Evolutionary conservation across 2,329 filamentous ascomycete genomes (phyloP).

Genomic region (Epichloe uncinata): DNA sequence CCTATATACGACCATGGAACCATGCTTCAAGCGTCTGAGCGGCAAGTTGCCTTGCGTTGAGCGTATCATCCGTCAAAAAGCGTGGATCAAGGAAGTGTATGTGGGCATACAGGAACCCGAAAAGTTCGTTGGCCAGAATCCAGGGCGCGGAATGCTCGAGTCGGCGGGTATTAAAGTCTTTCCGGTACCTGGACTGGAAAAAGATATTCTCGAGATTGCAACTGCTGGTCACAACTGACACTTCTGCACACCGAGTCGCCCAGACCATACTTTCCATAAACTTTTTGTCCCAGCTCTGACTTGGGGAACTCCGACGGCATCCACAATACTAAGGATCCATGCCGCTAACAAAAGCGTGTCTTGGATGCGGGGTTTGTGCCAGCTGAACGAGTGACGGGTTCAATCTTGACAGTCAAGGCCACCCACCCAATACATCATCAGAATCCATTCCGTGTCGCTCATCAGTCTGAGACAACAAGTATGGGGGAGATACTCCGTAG

Average conservation of each 20-base stretch:
- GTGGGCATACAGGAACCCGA: constrained; percentile 81
- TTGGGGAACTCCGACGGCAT: not conserved
- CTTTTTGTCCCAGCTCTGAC: not conserved
- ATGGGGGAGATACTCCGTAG: not conserved
- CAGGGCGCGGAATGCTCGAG: constrained; percentile 56
- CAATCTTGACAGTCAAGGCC: not conserved
- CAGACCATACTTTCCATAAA: not conserved
- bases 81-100: constrained; percentile 63
- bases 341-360: not conserved
- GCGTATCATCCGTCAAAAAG: constrained; percentile 52
- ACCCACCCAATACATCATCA: not conserved
- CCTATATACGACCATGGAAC: constrained; percentile 90
- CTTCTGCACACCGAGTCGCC: constrained; percentile 1
- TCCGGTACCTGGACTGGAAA: constrained; percentile 61
- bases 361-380: not conserved
- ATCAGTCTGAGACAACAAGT: not conserved
- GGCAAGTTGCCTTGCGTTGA: constrained; percentile 69
- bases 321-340: not conserved
- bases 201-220: constrained; percentile 68
- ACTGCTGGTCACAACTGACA: constrained; percentile 56
- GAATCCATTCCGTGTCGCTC: not conserved
- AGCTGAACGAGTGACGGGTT: not conserved
- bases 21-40: constrained; percentile 60
- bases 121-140: constrained; percentile 76
- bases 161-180: constrained; percentile 61